Conservation (phyloP, 176 grass and related monocot genomes). For the Hordeum marinum region DNA sequence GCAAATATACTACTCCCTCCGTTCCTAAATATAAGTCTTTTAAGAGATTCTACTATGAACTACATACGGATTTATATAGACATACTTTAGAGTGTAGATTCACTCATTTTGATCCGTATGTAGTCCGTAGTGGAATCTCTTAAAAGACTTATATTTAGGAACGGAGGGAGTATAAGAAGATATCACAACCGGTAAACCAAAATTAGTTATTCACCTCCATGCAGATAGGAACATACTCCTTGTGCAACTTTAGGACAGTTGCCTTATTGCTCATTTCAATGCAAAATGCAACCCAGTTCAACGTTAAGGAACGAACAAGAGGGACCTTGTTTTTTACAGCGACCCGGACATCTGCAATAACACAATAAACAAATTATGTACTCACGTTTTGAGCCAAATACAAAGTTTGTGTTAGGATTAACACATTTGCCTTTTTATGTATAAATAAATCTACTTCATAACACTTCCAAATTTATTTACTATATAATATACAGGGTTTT, state of each 20-base stretch:
- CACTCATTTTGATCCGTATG: no score
- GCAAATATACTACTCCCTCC: background rate
- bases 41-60: no score
- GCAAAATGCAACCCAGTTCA: conserved; percentile 89
- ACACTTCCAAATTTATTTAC: background rate
- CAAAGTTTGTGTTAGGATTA: background rate
- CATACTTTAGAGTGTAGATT: no score
- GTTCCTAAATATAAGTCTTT: no score
- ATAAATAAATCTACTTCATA: background rate
- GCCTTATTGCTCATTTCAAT: conserved; percentile 96
- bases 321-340: conserved; percentile 99
- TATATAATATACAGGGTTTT: background rate
- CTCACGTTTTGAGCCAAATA: background rate
- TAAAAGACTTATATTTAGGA: no score
- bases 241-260: conserved; percentile 86
- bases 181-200: background rate
- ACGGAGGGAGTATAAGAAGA: no score
- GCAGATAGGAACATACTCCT: conserved; percentile 97
- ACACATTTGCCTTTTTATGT: background rate
- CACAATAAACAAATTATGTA: background rate
- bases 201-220: conserved; percentile 69
- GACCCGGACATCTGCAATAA: conserved; percentile 70
- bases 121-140: no score
- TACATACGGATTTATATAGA: no score
- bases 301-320: conserved; percentile 78